Base-by-base conservation (phyloP, 2,329 filamentous ascomycete species). In the Orbilia brochopaga region DNA sequence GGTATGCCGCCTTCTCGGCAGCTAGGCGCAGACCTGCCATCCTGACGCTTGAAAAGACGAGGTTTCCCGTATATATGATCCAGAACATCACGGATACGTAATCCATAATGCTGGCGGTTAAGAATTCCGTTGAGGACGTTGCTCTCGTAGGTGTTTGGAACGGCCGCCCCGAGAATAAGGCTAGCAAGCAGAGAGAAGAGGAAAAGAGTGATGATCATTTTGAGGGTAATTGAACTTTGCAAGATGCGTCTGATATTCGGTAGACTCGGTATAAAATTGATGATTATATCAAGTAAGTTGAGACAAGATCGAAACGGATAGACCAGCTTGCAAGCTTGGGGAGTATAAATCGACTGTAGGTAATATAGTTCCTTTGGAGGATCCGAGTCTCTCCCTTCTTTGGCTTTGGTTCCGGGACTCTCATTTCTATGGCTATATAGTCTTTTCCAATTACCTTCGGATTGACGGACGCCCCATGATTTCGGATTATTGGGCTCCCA, bases 41-140 rank as follows among this genome's bases (percentile, higher is more conserved):
- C 54, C 17, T 40, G 46, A 13, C 65, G 44, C 30, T 57, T 62
- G 6, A 23, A 23, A 15, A 70, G 58, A 21, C 17, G 8, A 2
- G n/a, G 44, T 11, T 32, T 35, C n/a, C 59, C 65, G 24, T 70
- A 70, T 21, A 70, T 13, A 21, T 70, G 58, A 8, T 70, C 59
- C 15, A 70, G 3, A 15, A 63, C 32, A 27, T 70, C 59, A 2
- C 58, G 58, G 46, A 59, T 50, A 1, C 59, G 32, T 11, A 63
- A 3, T 6, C 53, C 65, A 40, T 70, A 63, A 13, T 63, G 44
- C 7, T 23, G 8, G 15, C 65, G 65, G 53, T 70, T 17, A 4
- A 69, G 57, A 17, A 30, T 19, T 17, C 27, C 54, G n/a, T 55
- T 48, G 44, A 46, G 2, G 48, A 27, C 2, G 8, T 5, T 1